Base-by-base conservation (phyloP, 2,329 filamentous ascomycete genomes). In the Fusarium pilosicola region DNA sequence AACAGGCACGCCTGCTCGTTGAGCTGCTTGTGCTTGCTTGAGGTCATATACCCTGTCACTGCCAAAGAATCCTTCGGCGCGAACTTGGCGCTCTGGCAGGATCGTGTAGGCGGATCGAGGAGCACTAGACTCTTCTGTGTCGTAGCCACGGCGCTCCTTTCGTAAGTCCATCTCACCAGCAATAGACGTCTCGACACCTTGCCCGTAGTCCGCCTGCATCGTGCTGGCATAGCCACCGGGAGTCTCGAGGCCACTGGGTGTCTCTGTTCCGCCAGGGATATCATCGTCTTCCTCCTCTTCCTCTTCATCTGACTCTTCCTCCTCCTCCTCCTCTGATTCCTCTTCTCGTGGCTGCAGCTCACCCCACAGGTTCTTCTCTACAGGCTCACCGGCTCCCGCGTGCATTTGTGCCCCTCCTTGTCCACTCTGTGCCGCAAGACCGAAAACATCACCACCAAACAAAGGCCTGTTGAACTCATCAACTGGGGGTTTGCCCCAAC, bases 381-480 rank as follows among this genome's bases (percentile, higher is more conserved):
- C 89, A 6, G 93, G 92, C 76, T 97, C 95, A 42, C 92, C 92
- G 61, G 89, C 76, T 6, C 82, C 79, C 22, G 81, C 76, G 6
- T 83, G 80, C n/a, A 79, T 77, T 67, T 86, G 84, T 14, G 58
- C 60, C 48, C 67, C 80, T 64, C 76, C 65, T 34, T 80, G 81
- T 32, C 78, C 78, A n/a, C 80, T 82, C 48, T 83, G 83, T 8
- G 82, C 83, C 28, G 86, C 86, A 54, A 97, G 90, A 68, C 96
- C 96, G 80, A 97, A 98, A 28, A 98, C 94, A 82, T 99, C 96
- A 75, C 96, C 96, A 59, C 96, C 96, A 80, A 95, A 98, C 7
- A 98, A 86, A 1, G 96, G 95, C 57, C 94, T 88, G 81, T 97
- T 97, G 81, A 94, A 93, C 77, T 98, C 96, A 80, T 98, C 96